A percentile compares a stretch with the other conserved stretches of the same genome.
These are phyloP conservation scores for Pouteria glomerata DNA, from an alignment of 148 eudicot species.

Conservation along the genomic window DNA sequence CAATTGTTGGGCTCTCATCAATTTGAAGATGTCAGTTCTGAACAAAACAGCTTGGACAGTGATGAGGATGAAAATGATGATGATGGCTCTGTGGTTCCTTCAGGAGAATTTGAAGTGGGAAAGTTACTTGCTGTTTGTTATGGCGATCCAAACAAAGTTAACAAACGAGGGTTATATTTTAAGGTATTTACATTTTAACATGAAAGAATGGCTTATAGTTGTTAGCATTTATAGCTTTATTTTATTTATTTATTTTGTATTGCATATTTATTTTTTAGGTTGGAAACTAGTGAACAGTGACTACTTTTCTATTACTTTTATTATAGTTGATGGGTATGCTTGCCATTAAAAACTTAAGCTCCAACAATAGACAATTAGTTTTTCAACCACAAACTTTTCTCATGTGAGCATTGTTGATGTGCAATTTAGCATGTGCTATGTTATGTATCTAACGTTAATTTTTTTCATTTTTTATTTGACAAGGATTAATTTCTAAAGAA, in stretches of 20 bases:
- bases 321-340: too few species aligned
- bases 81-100: neutral
- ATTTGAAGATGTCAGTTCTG: neutral
- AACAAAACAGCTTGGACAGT: neutral
- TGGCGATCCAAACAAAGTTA: conserved; percentile 23
- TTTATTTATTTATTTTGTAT: neutral
- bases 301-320: too few species aligned
- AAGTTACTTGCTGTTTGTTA: conserved; percentile 19
- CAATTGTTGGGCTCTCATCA: conserved; percentile 3
- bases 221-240: neutral
- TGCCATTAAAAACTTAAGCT: too few species aligned
- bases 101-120: conserved; percentile 24
- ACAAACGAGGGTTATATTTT: conserved; percentile 13
- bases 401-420: too few species aligned
- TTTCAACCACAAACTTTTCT: too few species aligned
- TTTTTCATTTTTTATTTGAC: too few species aligned
- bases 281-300: too few species aligned
- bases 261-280: too few species aligned
- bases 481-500: neutral
- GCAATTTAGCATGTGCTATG: too few species aligned
- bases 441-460: too few species aligned
- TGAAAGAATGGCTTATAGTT: neutral
- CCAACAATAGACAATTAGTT: too few species aligned
- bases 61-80: conserved; percentile 8
- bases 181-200: conserved; percentile 11